Percentiles rank a stretch among this genome's conserved stretches.
Conservation (phyloP, 179 eudicot species). For the Nepenthes alata region DNA sequence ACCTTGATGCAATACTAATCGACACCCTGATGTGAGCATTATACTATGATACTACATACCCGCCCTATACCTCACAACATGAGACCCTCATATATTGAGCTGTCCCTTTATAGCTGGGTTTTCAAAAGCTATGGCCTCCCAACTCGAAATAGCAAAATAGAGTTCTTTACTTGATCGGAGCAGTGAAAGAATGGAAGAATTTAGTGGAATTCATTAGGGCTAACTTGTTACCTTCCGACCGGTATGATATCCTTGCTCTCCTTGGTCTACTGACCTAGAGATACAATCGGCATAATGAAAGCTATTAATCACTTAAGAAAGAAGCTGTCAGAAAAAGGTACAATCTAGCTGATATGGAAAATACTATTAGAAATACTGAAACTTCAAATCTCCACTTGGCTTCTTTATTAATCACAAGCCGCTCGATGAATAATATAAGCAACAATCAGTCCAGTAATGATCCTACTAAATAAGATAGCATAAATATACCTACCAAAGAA, state of each 20-base stretch:
- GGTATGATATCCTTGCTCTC: background rate
- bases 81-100: too few species aligned
- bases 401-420: background rate
- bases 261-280: background rate
- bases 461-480: too few species aligned
- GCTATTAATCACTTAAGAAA: background rate
- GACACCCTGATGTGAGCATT: too few species aligned
- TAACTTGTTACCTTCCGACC: conserved; percentile 8
- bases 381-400: background rate
- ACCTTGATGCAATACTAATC: too few species aligned
- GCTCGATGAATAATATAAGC: too few species aligned
- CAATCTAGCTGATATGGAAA: background rate
- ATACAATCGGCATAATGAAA: background rate
- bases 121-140: too few species aligned
- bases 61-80: too few species aligned
- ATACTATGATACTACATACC: too few species aligned
- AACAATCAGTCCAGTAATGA: too few species aligned
- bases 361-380: background rate
- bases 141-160: too few species aligned
- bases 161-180: background rate
- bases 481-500: too few species aligned
- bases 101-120: too few species aligned
- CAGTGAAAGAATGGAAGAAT: background rate
- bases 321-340: background rate
- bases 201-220: background rate